A percentile compares a stretch with the other conserved stretches of the same genome.
Conservation (phyloP, 495 filamentous ascomycete species). For the Jackrogersella multiformis region DNA sequence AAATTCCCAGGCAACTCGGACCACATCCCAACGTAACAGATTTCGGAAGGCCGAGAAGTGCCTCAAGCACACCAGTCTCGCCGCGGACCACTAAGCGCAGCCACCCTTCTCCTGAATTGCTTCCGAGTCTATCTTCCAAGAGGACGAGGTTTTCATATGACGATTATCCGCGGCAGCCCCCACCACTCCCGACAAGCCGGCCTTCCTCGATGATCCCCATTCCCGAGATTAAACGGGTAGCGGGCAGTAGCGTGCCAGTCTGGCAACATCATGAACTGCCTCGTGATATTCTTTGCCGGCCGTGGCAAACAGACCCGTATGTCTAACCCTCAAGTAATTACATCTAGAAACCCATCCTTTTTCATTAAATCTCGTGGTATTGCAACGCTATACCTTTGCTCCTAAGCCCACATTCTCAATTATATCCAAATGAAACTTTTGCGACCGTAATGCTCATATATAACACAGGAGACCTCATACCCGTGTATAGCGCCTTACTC, state of each 20-base stretch:
- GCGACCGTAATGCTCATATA: slow-evolving; percentile 15
- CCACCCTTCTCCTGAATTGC: slow-evolving; percentile 45
- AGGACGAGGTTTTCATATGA: slow-evolving; percentile 54
- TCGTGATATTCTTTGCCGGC: slow-evolving; percentile 60
- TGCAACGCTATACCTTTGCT: too few species aligned
- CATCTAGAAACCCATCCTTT: too few species aligned
- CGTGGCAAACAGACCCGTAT: slow-evolving; percentile 74
- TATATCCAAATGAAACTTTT: too few species aligned
- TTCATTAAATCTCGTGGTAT: too few species aligned
- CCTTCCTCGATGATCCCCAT: slow-evolving; percentile 46
- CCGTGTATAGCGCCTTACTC: slow-evolving; percentile 67
- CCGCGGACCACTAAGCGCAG: slow-evolving; percentile 49
- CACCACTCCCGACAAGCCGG: slow-evolving; percentile 41
- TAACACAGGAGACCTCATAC: slow-evolving; percentile 71
- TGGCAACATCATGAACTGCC: slow-evolving; percentile 56
- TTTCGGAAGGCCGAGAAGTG: slow-evolving; percentile 49
- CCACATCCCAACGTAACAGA: slow-evolving; percentile 44
- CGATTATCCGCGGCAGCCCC: slow-evolving; percentile 47
- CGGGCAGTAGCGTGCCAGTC: slow-evolving; percentile 25
- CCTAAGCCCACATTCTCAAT: too few species aligned
- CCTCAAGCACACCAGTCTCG: slow-evolving; percentile 56
- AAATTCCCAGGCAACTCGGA: slow-evolving; percentile 52
- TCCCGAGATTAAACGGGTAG: slow-evolving; percentile 46
- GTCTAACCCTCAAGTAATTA: slow-evolving; percentile 56
- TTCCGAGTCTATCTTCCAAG: slow-evolving; percentile 49